Percentiles rank a stretch among this genome's conserved stretches.
phyloP scores from a whole-genome alignment of 495 filamentous ascomycete genomes.

The Penicillium roqueforti region DNA sequence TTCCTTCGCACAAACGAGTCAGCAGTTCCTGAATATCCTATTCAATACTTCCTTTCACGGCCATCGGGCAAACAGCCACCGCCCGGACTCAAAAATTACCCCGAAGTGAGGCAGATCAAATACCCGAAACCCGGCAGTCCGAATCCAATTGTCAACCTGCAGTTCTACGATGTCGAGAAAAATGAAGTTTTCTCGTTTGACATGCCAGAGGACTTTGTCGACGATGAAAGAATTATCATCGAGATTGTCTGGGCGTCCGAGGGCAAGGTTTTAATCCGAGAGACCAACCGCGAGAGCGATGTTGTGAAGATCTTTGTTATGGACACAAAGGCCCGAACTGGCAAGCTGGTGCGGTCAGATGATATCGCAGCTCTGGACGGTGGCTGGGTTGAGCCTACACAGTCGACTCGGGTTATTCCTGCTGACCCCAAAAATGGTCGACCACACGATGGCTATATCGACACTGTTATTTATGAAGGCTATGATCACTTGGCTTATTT shows the following conservation, averaged over 20 bases:
- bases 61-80: constrained; percentile 72
- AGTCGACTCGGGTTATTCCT: constrained; percentile 81
- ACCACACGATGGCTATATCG: constrained; percentile 82
- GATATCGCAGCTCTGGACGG: constrained; percentile 82
- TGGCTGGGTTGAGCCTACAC: constrained; percentile 94
- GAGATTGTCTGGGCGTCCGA: constrained; percentile 86
- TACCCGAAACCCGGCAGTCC: constrained; percentile 95
- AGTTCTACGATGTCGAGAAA: constrained; percentile 84
- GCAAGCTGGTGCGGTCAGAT: constrained; percentile 70
- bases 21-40: constrained; percentile 83
- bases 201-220: constrained; percentile 69
- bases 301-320: constrained; percentile 79
- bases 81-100: constrained; percentile 80
- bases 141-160: constrained; percentile 81
- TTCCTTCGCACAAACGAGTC: constrained; percentile 93
- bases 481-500: constrained; percentile 94
- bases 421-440: constrained; percentile 75
- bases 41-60: constrained; percentile 87
- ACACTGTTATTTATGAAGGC: constrained; percentile 81
- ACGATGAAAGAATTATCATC: constrained; percentile 85
- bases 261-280: constrained; percentile 74
- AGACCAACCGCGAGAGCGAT: constrained; percentile 94
- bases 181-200: constrained; percentile 75
- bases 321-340: constrained; percentile 70
- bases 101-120: constrained; percentile 87